Percentiles rank a stretch among this genome's conserved stretches.
phyloP scores from a whole-genome alignment of 352 stramenopile species.

The Globisporangium perplexum region DNA sequence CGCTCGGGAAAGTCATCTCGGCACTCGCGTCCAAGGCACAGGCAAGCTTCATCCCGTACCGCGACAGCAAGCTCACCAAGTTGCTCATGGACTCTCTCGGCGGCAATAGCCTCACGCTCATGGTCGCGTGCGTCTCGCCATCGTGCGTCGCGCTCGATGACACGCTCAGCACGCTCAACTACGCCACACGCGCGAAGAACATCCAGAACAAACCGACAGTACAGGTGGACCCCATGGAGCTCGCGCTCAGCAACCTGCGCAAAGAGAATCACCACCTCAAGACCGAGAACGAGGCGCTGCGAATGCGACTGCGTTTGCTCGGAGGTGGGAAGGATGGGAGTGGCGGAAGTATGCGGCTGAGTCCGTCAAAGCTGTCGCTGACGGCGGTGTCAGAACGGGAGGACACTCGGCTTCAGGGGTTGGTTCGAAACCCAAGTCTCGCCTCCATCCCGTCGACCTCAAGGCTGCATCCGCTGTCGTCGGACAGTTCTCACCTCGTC shows the following conservation, averaged over 20 bases:
- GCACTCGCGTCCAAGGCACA: constrained; percentile 46
- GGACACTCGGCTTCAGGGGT: not conserved
- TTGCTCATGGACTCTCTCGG: constrained; percentile 82
- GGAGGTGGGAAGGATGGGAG: constrained; percentile 5
- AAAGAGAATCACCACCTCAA: constrained; percentile 59
- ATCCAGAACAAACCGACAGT: constrained; percentile 79
- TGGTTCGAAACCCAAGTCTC: constrained; percentile 15
- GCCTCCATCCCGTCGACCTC: constrained; percentile 19
- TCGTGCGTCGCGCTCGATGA: constrained; percentile 53
- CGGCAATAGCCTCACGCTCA: constrained; percentile 75
- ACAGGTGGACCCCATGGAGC: constrained; percentile 59
- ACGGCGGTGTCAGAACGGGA: not conserved
- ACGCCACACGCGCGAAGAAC: constrained; percentile 78
- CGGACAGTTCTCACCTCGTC: constrained; percentile 5
- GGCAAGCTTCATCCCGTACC: constrained; percentile 66
- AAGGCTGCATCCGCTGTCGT: constrained; percentile 21
- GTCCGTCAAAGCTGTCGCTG: constrained; percentile 4
- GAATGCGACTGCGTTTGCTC: constrained; percentile 35
- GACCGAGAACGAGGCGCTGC: constrained; percentile 53
- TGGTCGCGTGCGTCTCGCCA: constrained; percentile 81
- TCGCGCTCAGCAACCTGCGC: constrained; percentile 49
- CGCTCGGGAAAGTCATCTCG: constrained; percentile 82
- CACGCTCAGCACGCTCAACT: constrained; percentile 82
- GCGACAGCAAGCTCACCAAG: constrained; percentile 85
- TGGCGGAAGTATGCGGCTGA: not conserved